Percentiles rank a stretch among this genome's conserved stretches.
Conservation (phyloP, 352 stramenopile genomes). For the Pythium diclinum region DNA sequence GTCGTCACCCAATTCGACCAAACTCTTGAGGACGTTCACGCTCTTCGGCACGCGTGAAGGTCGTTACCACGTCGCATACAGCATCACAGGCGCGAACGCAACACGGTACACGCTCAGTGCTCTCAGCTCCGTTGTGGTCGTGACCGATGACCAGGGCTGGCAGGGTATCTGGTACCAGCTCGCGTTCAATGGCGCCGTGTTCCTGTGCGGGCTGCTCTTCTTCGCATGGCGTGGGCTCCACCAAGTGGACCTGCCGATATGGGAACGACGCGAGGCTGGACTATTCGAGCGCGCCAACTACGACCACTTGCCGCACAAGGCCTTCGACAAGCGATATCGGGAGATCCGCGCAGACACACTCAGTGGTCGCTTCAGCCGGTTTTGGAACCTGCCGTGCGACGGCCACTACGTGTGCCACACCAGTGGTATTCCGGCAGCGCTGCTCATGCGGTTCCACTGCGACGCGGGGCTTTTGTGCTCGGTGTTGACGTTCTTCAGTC, state of each 20-base stretch:
- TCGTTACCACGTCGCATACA: constrained; percentile 61
- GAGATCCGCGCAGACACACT: constrained; percentile 42
- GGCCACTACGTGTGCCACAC: constrained; percentile 57
- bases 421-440: constrained; percentile 63
- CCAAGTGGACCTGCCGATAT: constrained; percentile 55
- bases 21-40: constrained; percentile 40
- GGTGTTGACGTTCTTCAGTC: constrained; percentile 61
- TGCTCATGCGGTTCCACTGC: constrained; percentile 61
- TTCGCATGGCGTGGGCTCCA: constrained; percentile 63
- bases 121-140: constrained; percentile 48
- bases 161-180: constrained; percentile 69
- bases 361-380: constrained; percentile 42
- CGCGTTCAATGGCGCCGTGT: constrained; percentile 56
- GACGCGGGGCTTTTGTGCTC: constrained; percentile 65
- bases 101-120: constrained; percentile 49
- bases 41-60: constrained; percentile 38
- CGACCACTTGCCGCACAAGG: constrained; percentile 40
- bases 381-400: constrained; percentile 43
- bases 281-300: constrained; percentile 80
- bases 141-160: constrained; percentile 53
- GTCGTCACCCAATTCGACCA: constrained; percentile 26
- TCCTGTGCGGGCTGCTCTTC: constrained; percentile 46
- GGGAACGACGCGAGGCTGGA: constrained; percentile 46
- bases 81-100: constrained; percentile 30
- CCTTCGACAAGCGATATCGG: constrained; percentile 48